A percentile compares a stretch with the other conserved stretches of the same genome.
phyloP scores from a whole-genome alignment of 2,329 filamentous ascomycete genomes.

The Pseudocercospora fuligena region DNA sequence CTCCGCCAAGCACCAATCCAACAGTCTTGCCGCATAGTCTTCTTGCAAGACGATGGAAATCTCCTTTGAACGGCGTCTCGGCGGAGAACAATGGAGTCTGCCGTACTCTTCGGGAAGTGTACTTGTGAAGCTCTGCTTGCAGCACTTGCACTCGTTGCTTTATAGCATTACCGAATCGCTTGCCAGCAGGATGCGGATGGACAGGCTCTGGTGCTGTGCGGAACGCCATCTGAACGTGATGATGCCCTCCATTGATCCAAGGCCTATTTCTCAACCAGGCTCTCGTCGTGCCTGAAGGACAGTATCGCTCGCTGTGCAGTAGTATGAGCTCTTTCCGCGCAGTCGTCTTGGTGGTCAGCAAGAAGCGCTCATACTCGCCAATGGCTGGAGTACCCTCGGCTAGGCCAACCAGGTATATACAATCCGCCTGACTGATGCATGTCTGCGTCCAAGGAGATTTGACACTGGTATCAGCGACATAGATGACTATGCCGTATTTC shows the following conservation, averaged over 20 bases:
- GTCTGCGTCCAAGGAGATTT: slow-evolving; percentile 98
- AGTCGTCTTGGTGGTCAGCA: slow-evolving; percentile 96
- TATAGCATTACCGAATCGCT: slow-evolving; percentile 80
- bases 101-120: slow-evolving; percentile 89
- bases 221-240: slow-evolving; percentile 96
- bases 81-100: slow-evolving; percentile 88
- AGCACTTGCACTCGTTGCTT: slow-evolving; percentile 93
- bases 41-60: slow-evolving; percentile 91
- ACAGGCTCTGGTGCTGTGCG: slow-evolving; percentile 75
- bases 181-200: slow-evolving; percentile 71
- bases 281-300: slow-evolving; percentile 79
- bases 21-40: slow-evolving; percentile 92
- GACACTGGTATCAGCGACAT: slow-evolving; percentile 94
- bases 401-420: slow-evolving; percentile 87
- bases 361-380: slow-evolving; percentile 94
- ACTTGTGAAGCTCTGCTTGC: slow-evolving; percentile 97
- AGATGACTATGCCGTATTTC: slow-evolving; percentile 93
- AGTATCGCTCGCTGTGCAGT: slow-evolving; percentile 87
- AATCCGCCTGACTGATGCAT: slow-evolving; percentile 95
- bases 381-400: slow-evolving; percentile 89
- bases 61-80: slow-evolving; percentile 91
- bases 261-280: slow-evolving; percentile 86
- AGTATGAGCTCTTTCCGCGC: slow-evolving; percentile 91
- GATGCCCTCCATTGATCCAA: slow-evolving; percentile 98
- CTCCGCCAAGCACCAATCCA: slow-evolving; percentile 89